Evolutionary conservation across 202 grass and related monocot genomes (phyloP), one percentile per base, ranked within the genome.

Genomic region (Musa balbisiana): DNA sequence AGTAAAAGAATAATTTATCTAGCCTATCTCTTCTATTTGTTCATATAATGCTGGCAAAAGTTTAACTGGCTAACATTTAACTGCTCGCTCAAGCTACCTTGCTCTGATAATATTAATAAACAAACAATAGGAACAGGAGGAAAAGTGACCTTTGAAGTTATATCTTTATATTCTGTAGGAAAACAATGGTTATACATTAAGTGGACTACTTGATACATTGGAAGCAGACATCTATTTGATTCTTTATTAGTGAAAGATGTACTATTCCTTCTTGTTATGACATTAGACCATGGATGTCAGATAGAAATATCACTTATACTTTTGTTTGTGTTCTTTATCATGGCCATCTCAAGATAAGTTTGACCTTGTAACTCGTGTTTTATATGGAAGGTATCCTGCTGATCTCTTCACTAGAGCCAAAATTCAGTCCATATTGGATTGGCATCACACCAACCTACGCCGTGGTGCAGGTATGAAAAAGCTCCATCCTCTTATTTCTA

Each of bases 361-460:
- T 25, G 9, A 22, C 9, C 11, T 2, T 15, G 1, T 4, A 17
- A 9, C 17, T 65, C 26, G 3, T 58, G 6, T 52, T 19, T 64
- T 52, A 26, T 74, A 11, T 54, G 73, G 54, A 64, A 92, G 90
- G 93, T 97, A 97, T 75, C 90, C 93, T 1, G 72, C 84, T 9
- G 90, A 97, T 84, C 81, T 97, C 67, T 89, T 84, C 22, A 89
- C 50, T 16, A 89, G 86, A 89, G 93, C 90, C 14, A 91, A 97
- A 83, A 51, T 91, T 23, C 82, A 97, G 53, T 87, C 93, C 11
- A 79, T 93, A 73, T 89, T 97, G 80, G 93, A 97, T 89, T 97
- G 93, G 90, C 93, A 97, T 83, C 93, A 93, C 78, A 77, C 86
- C 2, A 97, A 97, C 80, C 79, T 93, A 72, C 90, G 87, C 9